Base-by-base conservation (phyloP, 1,139 yeast genomes). In the Suhomyces ambrosiae region DNA sequence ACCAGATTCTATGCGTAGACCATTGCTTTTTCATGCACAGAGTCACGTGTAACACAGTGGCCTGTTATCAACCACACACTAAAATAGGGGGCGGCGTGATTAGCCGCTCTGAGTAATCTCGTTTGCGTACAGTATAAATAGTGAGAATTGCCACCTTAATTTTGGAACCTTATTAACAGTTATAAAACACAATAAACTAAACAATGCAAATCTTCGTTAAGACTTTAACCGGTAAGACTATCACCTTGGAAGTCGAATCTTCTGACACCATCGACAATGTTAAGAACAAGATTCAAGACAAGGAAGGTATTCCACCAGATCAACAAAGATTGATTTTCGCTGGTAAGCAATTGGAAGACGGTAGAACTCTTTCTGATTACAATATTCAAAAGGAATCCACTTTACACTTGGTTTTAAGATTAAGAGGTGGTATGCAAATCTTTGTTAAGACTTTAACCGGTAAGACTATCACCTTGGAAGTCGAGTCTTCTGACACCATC, bases 391-490 rank as follows among this genome's bases (percentile, higher is more conserved):
- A 79, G 61, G 84, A 79, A 55, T 79, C 84, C 18, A 79, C 84
- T 23, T 43, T 57, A 12, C 61, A 56, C 56, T 56, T 56, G 55
- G 61, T 56, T 23, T 50, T 56, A 33, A 54, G 61, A 54, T 54
- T 56, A 54, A 56, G 61, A 54, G 61, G 61, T 48, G 61, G 61
- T 44, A 48, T 46, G 50, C 50, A 51, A 40, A 52, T 49, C 34
- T 83, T 83, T 71, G 90, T 84, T 71, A 84, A 84, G 77, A 84
- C 92, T 65, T 74, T 84, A 68, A 84, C 92, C 56, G 92, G 92
- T 68, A 84, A 84, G 80, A 84, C 94, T 71, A 85, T 86, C 74
- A 86, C 95, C 72, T 83, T 86, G 64, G 95, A 86, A 79, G 95
- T 86, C 62, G 95, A 86, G 78, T 85, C 95, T 59, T 83, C 92